A percentile compares a stretch with the other conserved stretches of the same genome.
These are phyloP conservation scores for Camelina hispida DNA, from an alignment of 345 rosid genomes.

Conservation along the genomic window DNA sequence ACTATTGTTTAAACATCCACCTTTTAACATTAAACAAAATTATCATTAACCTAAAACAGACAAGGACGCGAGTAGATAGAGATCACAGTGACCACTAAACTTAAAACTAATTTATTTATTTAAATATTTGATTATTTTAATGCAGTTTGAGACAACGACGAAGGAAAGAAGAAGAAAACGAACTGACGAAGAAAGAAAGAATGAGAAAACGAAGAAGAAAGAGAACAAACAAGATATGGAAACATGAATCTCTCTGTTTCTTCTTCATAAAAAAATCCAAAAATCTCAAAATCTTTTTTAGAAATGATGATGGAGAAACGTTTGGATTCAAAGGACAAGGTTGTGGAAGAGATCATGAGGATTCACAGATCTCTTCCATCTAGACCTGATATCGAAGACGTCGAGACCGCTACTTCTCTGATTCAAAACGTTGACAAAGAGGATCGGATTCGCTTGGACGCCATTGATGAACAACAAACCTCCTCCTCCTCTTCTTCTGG, in stretches of 20 bases:
- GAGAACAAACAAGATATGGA: background rate
- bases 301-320: slow-evolving; percentile 43
- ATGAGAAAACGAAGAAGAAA: slow-evolving; percentile 41
- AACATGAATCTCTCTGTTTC: slow-evolving; percentile 14
- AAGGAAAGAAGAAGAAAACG: background rate
- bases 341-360: slow-evolving; percentile 84
- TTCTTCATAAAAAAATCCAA: background rate
- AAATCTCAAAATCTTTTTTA: background rate
- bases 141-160: slow-evolving; percentile 19
- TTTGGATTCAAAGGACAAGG: slow-evolving; percentile 56
- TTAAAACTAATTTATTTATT: background rate
- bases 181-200: slow-evolving; percentile 27
- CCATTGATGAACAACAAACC: slow-evolving; percentile 57
- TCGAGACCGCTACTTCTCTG: slow-evolving; percentile 70
- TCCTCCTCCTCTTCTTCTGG: slow-evolving; percentile 11
- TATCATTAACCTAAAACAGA: slow-evolving; percentile 17
- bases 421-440: slow-evolving; percentile 80
- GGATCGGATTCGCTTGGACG: slow-evolving; percentile 64
- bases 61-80: background rate
- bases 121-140: slow-evolving; percentile 13
- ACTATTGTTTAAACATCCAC: background rate
- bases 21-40: slow-evolving; percentile 4
- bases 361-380: slow-evolving; percentile 80
- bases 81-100: background rate
- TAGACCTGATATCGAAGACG: slow-evolving; percentile 79